Evolutionary conservation across 306 rosid genomes (phyloP), one percentile per base, ranked within the genome.

Genomic region (Cucumis melo): DNA sequence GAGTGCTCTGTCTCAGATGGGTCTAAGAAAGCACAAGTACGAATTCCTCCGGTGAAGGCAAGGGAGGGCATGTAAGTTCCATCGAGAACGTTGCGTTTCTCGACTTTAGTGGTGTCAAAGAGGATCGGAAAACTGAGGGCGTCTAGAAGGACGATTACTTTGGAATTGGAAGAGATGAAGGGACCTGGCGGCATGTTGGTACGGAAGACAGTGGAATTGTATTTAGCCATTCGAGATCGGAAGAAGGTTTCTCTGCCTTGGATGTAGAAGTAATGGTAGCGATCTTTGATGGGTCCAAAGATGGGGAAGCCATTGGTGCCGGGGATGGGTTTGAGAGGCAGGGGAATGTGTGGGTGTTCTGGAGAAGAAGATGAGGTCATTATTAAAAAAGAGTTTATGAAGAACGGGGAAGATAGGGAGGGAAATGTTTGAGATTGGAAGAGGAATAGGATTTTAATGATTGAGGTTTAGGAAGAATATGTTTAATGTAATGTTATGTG

Each of bases 11-110:
- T 81, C 23, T 93, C 98, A 0, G 85, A 38, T 0, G 96, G 86
- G 77, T 93, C 96, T 0, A 93, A 85, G 66, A 70, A 91, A 1
- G 96, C 84, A 64, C 91, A 87, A 38, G 85, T 83, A 4, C 95
- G 90, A 83, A 85, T 23, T 29, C 92, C 90, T 5, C 96, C 96
- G 71, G 96, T 89, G 86, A 85, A 87, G 15, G 78, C 11, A 9
- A 83, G 67, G 68, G 98, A 83, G 8, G 98, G 93, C 95, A 91
- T 93, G 90, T 65, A 93, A 7, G 98, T 93, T 23, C 98, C 98
- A 63, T 84, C 89, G 10, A 93, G 84, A 36, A 93, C 86, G 80
- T 89, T 54, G 0, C 79, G 82, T 38, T 89, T 93, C 42, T 84
- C 83, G 46, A 93, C 96, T 24, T 82, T 91, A 32, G 38, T 2